These are phyloP conservation scores for Penicillium tannophilum DNA, from an alignment of 495 filamentous ascomycete species.

Conservation along the genomic window DNA sequence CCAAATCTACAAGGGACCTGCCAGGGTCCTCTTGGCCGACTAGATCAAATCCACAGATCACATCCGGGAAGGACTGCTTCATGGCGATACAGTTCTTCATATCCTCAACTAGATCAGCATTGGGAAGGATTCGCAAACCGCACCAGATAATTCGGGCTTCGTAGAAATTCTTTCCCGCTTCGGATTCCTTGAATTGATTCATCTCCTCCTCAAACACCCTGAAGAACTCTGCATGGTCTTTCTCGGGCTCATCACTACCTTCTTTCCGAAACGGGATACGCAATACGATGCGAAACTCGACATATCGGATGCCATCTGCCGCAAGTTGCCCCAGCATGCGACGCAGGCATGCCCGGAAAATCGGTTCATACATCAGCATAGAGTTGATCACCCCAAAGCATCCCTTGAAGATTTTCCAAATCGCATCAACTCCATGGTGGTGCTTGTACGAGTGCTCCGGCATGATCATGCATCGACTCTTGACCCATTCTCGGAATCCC, in stretches of 20 bases:
- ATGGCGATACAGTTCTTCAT: constrained; percentile 85
- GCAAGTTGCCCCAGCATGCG: constrained; percentile 66
- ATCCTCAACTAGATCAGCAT: constrained; percentile 65
- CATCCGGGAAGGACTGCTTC: constrained; percentile 74
- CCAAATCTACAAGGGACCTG: constrained; percentile 70
- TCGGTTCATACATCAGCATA: constrained; percentile 86
- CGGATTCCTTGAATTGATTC: constrained; percentile 68
- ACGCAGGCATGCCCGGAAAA: constrained; percentile 75
- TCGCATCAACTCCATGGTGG: constrained; percentile 74
- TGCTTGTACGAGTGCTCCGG: constrained; percentile 73
- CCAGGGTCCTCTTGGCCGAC: constrained; percentile 85
- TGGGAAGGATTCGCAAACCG: constrained; percentile 60
- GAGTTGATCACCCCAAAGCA: constrained; percentile 70
- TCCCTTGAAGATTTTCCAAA: constrained; percentile 76
- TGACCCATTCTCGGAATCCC: constrained; percentile 82
- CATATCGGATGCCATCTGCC: constrained; percentile 79
- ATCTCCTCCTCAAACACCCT: constrained; percentile 75
- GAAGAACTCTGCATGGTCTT: constrained; percentile 66
- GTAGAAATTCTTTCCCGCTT: constrained; percentile 76
- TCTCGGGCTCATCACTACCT: constrained; percentile 60
- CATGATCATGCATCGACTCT: constrained; percentile 66
- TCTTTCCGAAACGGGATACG: constrained; percentile 59
- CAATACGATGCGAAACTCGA: constrained; percentile 68
- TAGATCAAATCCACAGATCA: constrained; percentile 85
- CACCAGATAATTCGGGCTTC: constrained; percentile 91